A percentile compares a stretch with the other conserved stretches of the same genome.
Conservation (phyloP, 1,284 basidiomycete species). For the Porodaedalea pini region DNA sequence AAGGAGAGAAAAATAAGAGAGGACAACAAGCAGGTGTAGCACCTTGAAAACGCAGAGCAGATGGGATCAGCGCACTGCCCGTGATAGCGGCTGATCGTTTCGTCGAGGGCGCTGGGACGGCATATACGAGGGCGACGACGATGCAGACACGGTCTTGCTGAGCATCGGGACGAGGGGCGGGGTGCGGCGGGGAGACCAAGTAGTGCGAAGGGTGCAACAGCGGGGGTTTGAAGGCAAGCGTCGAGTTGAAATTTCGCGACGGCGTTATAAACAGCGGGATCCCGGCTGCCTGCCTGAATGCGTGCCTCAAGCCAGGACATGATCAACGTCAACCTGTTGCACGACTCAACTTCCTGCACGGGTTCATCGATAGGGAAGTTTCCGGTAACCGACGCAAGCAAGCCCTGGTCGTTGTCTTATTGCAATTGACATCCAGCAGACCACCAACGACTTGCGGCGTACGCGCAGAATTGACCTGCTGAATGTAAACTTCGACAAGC, state of each 20-base stretch:
- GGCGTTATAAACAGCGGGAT: conserved; percentile 93
- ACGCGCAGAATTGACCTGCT: conserved; percentile 94
- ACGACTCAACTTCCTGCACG: conserved; percentile 94
- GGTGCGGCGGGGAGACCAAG: background rate
- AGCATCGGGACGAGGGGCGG: background rate
- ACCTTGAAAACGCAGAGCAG: background rate
- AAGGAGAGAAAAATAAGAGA: background rate
- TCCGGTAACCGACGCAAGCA: conserved; percentile 91
- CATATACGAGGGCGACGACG: background rate
- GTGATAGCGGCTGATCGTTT: conserved; percentile 14
- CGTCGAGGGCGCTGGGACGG: conserved; percentile 16
- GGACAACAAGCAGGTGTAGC: background rate
- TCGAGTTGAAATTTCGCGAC: conserved; percentile 97
- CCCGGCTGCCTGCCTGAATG: conserved; percentile 89
- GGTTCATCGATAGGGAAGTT: conserved; percentile 98
- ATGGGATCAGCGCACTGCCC: conserved; percentile 20
- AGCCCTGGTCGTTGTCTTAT: conserved; percentile 91
- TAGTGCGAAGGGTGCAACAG: background rate
- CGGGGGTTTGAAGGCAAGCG: background rate
- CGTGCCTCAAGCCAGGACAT: conserved; percentile 95
- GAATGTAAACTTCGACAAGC: conserved; percentile 99
- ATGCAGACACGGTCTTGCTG: too few relatives aligned
- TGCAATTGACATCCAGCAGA: conserved; percentile 96
- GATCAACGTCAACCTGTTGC: conserved; percentile 95
- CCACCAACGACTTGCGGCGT: conserved; percentile 99